Conservation (phyloP, 2,329 filamentous ascomycete genomes). For the Lachnellula occidentalis region DNA sequence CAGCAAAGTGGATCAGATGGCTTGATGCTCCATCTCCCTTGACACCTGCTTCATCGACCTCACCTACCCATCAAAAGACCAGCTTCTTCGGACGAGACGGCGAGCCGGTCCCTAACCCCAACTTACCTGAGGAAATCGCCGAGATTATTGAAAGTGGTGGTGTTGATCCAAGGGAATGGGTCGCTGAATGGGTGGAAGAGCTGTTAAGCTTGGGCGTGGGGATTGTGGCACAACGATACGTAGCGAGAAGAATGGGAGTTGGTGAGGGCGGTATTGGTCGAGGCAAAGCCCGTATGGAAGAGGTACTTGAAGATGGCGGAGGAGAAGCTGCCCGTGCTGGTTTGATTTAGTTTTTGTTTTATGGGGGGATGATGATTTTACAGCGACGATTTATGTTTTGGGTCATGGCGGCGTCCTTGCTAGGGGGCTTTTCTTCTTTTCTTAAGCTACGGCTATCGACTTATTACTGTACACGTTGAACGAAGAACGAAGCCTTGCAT, state of each 20-base stretch:
- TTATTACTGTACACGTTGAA: no score
- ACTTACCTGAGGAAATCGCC: constrained; percentile 77
- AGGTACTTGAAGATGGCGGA: constrained; percentile 49
- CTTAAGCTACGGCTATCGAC: not conserved
- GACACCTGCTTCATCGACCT: constrained; percentile 40
- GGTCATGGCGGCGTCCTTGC: not conserved
- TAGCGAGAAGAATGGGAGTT: constrained; percentile 91
- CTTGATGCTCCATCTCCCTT: constrained; percentile 67
- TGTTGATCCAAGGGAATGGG: constrained; percentile 94
- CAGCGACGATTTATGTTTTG: not conserved
- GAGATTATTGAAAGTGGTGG: constrained; percentile 71
- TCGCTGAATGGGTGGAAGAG: constrained; percentile 96
- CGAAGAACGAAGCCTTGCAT: no score
- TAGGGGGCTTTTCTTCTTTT: not conserved
- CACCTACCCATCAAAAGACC: constrained; percentile 23
- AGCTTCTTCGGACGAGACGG: constrained; percentile 39
- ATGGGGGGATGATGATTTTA: not conserved
- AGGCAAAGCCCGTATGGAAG: constrained; percentile 56
- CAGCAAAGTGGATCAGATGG: constrained; percentile 84
- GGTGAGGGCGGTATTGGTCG: constrained; percentile 67
- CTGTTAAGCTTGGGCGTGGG: constrained; percentile 71
- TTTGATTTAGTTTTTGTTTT: constrained; percentile 28
- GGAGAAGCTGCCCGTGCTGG: constrained; percentile 58
- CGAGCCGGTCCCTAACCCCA: constrained; percentile 37
- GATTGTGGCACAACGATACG: constrained; percentile 88